Evolutionary conservation across 2,329 filamentous ascomycete genomes (phyloP), one percentile per base, ranked within the genome.

Genomic region (Colletotrichum australisinense): DNA sequence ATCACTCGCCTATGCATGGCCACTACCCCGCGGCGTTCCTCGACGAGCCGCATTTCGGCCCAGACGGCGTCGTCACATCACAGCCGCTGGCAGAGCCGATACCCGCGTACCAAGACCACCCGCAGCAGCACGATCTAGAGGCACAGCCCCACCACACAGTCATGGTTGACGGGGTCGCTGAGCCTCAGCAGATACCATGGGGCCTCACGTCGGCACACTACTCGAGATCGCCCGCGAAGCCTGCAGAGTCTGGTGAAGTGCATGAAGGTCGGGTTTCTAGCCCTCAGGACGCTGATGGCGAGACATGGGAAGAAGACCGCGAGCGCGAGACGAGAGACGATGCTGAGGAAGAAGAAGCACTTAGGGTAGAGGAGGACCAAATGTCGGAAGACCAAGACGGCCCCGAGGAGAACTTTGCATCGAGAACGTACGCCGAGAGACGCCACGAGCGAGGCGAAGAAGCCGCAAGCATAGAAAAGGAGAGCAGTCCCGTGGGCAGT

Each of bases 101-200:
- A 53, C 56, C 52, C 16, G 62, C 62, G 16, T 60, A 64, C 12
- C 46, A 59, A 11, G 57, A 46, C 9, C 62, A 73, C 26, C 16
- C 46, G 19, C 53, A 72, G 32, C 69, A 74, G 19, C 38, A 46
- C 26, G 32, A 16, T 22, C 32, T 56, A n/a, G 16, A 24, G 30
- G n/a, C n/a, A 6, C 60, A 63, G 32, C 53, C 22, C 22, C 63
- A 55, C 26, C 74, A 68, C 28, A 57, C 56, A 22, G 52, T 63
- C 2, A 55, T 74, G 12, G 26, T 75, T 5, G 73, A 75, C 19
- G 58, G 59, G 7, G 60, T 76, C 60, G 24, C 56, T 2, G 73
- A 75, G 56, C 73, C 74, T 28, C 63, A 66, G 22, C 69, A 69
- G 14, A 32, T 66, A 9, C 66, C 74, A 8, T 76, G 74, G 74